These are phyloP conservation scores for Mycena chlorophos DNA, from an alignment of 768 basidiomycete genomes.

Conservation along the genomic window DNA sequence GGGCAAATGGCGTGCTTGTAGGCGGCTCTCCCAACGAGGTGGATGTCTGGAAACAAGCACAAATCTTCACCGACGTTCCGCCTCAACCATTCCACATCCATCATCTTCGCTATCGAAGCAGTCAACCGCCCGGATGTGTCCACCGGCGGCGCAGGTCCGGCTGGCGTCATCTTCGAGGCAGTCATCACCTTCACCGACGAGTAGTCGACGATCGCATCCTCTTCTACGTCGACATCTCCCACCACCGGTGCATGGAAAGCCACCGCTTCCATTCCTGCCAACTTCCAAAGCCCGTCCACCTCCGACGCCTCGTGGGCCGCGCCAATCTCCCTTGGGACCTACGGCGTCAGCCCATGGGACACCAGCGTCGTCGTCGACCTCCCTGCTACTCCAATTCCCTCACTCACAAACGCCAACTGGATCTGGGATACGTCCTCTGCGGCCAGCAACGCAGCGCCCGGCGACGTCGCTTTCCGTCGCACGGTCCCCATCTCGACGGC, in stretches of 20 bases:
- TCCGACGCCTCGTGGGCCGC: conserved; percentile 25
- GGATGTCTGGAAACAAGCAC: conserved; percentile 27
- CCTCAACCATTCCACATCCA: conserved; percentile 17
- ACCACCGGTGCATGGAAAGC: conserved; percentile 24
- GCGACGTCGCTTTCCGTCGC: conserved; percentile 32
- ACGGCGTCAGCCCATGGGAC: conserved; percentile 28
- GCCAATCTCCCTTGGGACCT: conserved; percentile 19
- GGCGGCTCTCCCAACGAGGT: conserved; percentile 23
- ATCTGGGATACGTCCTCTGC: conserved; percentile 28
- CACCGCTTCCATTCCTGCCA: conserved; percentile 20
- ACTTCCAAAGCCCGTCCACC: conserved; percentile 24
- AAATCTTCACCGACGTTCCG: conserved; percentile 19
- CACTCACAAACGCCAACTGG: conserved; percentile 26
- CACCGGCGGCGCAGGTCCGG: conserved; percentile 24
- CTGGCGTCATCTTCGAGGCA: conserved; percentile 29
- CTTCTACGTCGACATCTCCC: conserved; percentile 15
- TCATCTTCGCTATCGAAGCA: conserved; percentile 30
- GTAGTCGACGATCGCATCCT: conserved; percentile 20
- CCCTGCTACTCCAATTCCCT: conserved; percentile 11
- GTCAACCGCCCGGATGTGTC: conserved; percentile 29
- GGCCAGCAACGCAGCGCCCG: conserved; percentile 22
- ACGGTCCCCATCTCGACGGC: conserved; percentile 21
- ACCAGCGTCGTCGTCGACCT: conserved; percentile 20
- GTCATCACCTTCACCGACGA: conserved; percentile 29
- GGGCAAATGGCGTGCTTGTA: conserved; percentile 19